A percentile compares a stretch with the other conserved stretches of the same genome.
These are phyloP conservation scores for Raffaelea albimanens DNA, from an alignment of 2,329 filamentous ascomycete species.

Conservation along the genomic window DNA sequence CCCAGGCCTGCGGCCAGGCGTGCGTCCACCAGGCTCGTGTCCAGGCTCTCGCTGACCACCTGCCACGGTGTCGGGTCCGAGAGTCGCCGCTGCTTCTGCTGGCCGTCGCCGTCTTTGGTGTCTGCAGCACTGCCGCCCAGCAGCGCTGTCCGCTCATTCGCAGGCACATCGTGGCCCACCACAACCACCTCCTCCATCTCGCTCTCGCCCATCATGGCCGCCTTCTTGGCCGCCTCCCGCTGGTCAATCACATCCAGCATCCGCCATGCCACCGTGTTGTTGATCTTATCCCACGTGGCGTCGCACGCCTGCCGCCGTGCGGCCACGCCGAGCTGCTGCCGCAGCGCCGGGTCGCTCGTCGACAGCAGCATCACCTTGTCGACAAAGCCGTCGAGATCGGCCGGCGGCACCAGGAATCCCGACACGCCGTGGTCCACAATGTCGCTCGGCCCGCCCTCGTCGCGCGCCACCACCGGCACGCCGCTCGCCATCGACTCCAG, in stretches of 20 bases:
- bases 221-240: slow-evolving; percentile 23
- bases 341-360: slow-evolving; percentile 28
- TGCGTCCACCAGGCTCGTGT: slow-evolving; percentile 31
- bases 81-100: not conserved
- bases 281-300: slow-evolving; percentile 63
- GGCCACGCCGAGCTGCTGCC: slow-evolving; percentile 33
- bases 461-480: slow-evolving; percentile 58
- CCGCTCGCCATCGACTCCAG: slow-evolving; percentile 64
- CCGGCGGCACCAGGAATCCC: slow-evolving; percentile 50
- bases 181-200: not conserved
- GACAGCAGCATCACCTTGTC: slow-evolving; percentile 40
- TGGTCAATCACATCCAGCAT: slow-evolving; percentile 46
- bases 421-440: slow-evolving; percentile 51
- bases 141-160: slow-evolving; percentile 5
- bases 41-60: slow-evolving; percentile 29
- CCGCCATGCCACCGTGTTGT: slow-evolving; percentile 58
- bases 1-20: slow-evolving; percentile 34
- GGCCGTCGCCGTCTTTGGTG: too few species aligned
- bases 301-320: slow-evolving; percentile 49
- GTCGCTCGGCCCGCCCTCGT: slow-evolving; percentile 61
- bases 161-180: not conserved
- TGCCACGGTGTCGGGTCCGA: slow-evolving; percentile 27
- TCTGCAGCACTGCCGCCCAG: slow-evolving; percentile 1
- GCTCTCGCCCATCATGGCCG: slow-evolving; percentile 6
- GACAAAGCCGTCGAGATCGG: slow-evolving; percentile 52